Conservation (phyloP, 148 eudicot genomes). For the Camellia lanceoleosa region DNA sequence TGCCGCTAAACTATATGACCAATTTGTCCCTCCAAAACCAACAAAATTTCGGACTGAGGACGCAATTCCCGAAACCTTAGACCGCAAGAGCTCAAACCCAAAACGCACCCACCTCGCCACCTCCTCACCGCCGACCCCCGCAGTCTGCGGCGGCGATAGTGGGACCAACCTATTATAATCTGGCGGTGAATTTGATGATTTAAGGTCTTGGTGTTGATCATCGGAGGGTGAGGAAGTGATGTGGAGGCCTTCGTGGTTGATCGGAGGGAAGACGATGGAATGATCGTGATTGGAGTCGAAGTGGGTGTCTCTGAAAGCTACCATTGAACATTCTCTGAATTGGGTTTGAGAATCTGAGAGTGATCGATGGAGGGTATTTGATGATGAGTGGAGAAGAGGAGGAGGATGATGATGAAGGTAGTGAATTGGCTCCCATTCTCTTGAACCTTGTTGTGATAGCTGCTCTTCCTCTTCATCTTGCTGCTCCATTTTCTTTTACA, state of each 20-base stretch:
- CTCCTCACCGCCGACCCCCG: neutral
- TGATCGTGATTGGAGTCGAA: neutral
- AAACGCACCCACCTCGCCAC: slow-evolving; percentile 23
- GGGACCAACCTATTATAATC: neutral
- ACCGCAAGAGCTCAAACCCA: slow-evolving; percentile 32
- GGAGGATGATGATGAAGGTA: neutral
- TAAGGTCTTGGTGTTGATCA: neutral
- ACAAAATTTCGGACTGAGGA: neutral
- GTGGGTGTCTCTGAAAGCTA: neutral
- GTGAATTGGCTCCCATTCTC: neutral
- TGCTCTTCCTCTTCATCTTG: slow-evolving; percentile 4
- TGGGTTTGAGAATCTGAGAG: slow-evolving; percentile 18
- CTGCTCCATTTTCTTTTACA: slow-evolving; percentile 11
- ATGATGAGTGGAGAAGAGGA: neutral
- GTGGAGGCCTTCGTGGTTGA: slow-evolving; percentile 48
- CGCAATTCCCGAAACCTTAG: slow-evolving; percentile 19
- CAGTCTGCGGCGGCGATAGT: neutral
- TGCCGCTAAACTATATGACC: neutral
- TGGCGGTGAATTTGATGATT: neutral
- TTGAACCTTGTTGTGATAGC: neutral
- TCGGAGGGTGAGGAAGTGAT: neutral
- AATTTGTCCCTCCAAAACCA: neutral
- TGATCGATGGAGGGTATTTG: neutral
- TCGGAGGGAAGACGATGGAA: slow-evolving; percentile 37
- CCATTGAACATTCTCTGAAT: neutral